These are phyloP conservation scores for Phaseolus coccineus DNA, from an alignment of 331 rosid species.

Conservation along the genomic window DNA sequence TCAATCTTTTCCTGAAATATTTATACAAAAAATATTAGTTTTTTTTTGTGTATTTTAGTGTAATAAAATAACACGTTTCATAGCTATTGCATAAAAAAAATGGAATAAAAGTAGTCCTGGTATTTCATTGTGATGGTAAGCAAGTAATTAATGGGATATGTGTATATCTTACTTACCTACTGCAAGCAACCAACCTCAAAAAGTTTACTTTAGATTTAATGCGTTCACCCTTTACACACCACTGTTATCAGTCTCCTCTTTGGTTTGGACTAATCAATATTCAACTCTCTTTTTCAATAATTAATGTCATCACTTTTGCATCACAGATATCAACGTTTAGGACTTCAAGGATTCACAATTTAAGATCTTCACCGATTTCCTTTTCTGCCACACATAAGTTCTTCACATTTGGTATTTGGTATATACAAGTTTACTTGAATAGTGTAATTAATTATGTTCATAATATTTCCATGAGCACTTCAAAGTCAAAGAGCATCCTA, in stretches of 20 bases:
- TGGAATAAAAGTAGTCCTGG: neutral
- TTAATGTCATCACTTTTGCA: slow-evolving; percentile 12
- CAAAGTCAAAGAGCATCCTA: slow-evolving; percentile 8
- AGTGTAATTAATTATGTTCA: too few species aligned
- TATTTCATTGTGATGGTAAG: neutral
- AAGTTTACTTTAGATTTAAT: neutral
- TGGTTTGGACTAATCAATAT: slow-evolving; percentile 26
- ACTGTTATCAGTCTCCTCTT: neutral
- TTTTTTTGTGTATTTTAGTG: neutral
- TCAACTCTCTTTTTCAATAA: neutral
- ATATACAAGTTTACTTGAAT: too few species aligned
- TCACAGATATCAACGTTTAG: neutral
- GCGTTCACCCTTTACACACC: neutral
- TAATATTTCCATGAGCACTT: neutral
- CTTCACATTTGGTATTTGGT: too few species aligned
- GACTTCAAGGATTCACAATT: neutral
- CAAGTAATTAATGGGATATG: neutral
- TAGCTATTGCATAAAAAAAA: neutral
- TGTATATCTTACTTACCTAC: neutral
- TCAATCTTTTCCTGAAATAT: neutral
- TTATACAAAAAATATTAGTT: neutral
- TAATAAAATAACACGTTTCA: neutral
- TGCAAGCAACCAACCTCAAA: neutral
- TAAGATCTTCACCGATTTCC: neutral
- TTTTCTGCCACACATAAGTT: neutral